Base-by-base conservation (phyloP, 2,329 filamentous ascomycete genomes). In the Alternaria incomplexa region DNA sequence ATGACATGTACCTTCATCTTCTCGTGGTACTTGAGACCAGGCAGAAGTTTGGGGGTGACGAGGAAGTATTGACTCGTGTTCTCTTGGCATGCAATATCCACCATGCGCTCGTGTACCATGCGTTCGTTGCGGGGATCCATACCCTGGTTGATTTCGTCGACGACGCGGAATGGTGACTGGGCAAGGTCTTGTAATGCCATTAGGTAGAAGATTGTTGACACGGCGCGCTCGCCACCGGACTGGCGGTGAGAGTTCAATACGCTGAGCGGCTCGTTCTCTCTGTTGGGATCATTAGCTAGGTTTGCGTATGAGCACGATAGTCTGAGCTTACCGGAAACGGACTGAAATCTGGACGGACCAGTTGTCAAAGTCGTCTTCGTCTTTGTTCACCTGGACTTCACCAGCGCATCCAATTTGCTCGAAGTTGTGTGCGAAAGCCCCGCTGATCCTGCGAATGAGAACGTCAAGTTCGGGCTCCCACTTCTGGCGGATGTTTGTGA, bases 71-170 rank as follows among this genome's bases (percentile, higher is more conserved):
- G 88, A 50, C 85, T 86, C 23, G 86, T 86, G n/a, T 81, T 89
- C 79, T 93, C 90, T 69, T 89, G 88, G 80, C 96, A 98, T 46
- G 96, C 96, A 76, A 99, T 97, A 75, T 97, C 93, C 9, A 99
- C 96, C 91, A 99, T 96, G 67, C 96, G 92, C 77, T 95, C 93
- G 82, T 99, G 96, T 15, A 99, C 94, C 88, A 97, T 96, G 71
- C 96, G 92, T 82, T 99, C 96, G 81, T 99, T 99, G 73, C 96
- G 90, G 46, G 95, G 96, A 79, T 99, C 96, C 96, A 99, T 99
- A 69, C 96, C 96, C 82, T 99, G 96, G 77, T 99, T 99, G 85
- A 99, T 99, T 83, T 99, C 96, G 81, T 99, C 96, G 62, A 99
- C 96, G 53, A 99, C 95, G 56, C 96, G 93, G 87, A 99, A 99